Evolutionary conservation across 805 yeast genomes (phyloP).

Genomic region (Candida ponderosae): DNA sequence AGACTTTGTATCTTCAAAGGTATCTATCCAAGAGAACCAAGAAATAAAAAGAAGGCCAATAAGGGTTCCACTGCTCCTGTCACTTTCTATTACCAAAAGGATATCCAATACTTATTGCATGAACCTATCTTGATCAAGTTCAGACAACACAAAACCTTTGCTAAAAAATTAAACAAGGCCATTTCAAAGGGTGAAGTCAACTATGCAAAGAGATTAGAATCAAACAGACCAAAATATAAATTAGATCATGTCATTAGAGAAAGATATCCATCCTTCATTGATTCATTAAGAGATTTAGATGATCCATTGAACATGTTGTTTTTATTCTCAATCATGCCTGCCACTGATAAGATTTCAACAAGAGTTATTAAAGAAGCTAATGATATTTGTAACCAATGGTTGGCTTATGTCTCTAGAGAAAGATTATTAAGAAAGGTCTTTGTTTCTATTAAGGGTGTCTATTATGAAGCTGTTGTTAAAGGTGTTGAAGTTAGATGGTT

Average conservation of each 20-base stretch:
- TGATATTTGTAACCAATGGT: slow-evolving; percentile 86
- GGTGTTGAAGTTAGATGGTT: slow-evolving; percentile 96
- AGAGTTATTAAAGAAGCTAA: slow-evolving; percentile 85
- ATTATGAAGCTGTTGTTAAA: slow-evolving; percentile 80
- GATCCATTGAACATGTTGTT: slow-evolving; percentile 95
- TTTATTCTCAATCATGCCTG: slow-evolving; percentile 90
- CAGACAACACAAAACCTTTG: slow-evolving; percentile 92
- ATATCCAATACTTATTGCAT: slow-evolving; percentile 89
- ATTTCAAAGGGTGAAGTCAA: slow-evolving; percentile 87
- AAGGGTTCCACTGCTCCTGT: slow-evolving; percentile 96
- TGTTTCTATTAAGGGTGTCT: slow-evolving; percentile 95
- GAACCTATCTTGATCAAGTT: slow-evolving; percentile 89
- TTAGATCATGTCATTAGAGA: slow-evolving; percentile 90
- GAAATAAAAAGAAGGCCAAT: slow-evolving; percentile 92
- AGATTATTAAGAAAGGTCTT: slow-evolving; percentile 79
- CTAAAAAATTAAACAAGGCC: slow-evolving; percentile 83
- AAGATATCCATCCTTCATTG: slow-evolving; percentile 89
- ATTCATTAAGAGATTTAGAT: slow-evolving; percentile 88
- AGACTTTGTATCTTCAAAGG: slow-evolving; percentile 97
- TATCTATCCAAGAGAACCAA: slow-evolving; percentile 93
- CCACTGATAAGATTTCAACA: slow-evolving; percentile 74
- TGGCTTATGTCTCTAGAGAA: slow-evolving; percentile 86
- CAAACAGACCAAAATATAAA: slow-evolving; percentile 73
- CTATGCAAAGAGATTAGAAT: slow-evolving; percentile 81
- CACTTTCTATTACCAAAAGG: slow-evolving; percentile 90